Evolutionary conservation across 2,329 filamentous ascomycete species (phyloP).

Genomic region (Bipolaris oryzae): DNA sequence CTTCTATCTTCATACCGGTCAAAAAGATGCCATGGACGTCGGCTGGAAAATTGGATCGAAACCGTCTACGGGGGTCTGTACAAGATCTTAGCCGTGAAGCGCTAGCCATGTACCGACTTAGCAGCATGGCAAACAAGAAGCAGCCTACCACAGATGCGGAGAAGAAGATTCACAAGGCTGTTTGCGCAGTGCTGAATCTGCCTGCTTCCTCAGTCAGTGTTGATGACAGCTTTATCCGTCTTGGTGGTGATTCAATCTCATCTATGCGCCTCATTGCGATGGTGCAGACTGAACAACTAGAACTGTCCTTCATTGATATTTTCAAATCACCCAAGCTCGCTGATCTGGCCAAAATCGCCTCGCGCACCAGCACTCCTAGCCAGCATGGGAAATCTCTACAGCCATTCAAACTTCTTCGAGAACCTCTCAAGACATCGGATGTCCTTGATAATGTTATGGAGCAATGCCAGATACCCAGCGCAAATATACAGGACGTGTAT

Average conservation of each 20-base stretch:
- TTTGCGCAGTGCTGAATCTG: slow-evolving; percentile 38
- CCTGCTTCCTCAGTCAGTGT: slow-evolving; percentile 32
- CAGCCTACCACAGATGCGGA: slow-evolving; percentile 35
- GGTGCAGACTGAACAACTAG: slow-evolving; percentile 34
- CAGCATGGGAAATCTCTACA: slow-evolving; percentile 19
- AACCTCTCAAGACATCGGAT: slow-evolving; percentile 14
- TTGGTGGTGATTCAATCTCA: slow-evolving; percentile 41
- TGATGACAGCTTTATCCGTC: slow-evolving; percentile 45
- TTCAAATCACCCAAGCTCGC: slow-evolving; percentile 41
- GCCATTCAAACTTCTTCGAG: slow-evolving; percentile 31
- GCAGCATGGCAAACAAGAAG: slow-evolving; percentile 36
- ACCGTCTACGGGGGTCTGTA: slow-evolving; percentile 34
- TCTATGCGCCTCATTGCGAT: slow-evolving; percentile 42
- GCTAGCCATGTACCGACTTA: slow-evolving; percentile 38
- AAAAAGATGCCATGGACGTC: slow-evolving; percentile 41
- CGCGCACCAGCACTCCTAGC: not conserved
- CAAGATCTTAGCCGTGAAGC: slow-evolving; percentile 38
- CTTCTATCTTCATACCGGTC: slow-evolving; percentile 41
- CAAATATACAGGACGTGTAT: slow-evolving; percentile 48
- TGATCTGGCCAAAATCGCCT: slow-evolving; percentile 37
- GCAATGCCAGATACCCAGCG: slow-evolving; percentile 30
- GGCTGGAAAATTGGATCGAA: slow-evolving; percentile 43
- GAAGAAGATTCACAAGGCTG: slow-evolving; percentile 40
- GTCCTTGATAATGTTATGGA: slow-evolving; percentile 29
- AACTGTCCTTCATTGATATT: slow-evolving; percentile 40